Base-by-base conservation (phyloP, 352 stramenopile species). In the Phytophthora ramorum region DNA sequence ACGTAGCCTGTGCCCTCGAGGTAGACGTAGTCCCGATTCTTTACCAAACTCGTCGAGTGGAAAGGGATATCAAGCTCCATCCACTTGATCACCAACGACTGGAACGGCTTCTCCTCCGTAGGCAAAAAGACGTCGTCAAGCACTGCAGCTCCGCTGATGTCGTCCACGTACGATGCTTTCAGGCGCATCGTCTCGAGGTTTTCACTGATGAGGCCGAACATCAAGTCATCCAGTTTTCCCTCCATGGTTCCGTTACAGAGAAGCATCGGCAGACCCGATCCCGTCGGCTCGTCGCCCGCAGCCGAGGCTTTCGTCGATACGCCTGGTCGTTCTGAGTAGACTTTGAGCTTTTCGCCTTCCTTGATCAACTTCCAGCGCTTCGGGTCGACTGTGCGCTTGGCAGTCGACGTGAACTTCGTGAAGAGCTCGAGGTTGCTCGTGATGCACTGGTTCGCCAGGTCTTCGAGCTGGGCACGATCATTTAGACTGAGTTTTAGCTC, bases 1-100 rank as follows among this genome's bases (percentile, higher is more conserved):
- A 71, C 57, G 51, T 86, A 59, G 4, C 78, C 79, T 16, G 74
- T 85, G 24, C 70, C 66, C 51, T 91, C 79, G 41, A 91, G 50
- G 49, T 83, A 78, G 5, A 87, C 76, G 45, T 81, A 82, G 57
- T 91, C 79, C 38, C 77, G 79, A 48, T 85, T 85, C 53, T 78
- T 80, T 9, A 87, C 66, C 16, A 90, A 46, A 37, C 49, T 69
- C 14, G 62, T 71, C 17, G 62, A 68, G 35, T 49, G 38, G 4
- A 79, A 58, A 13, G 66, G 61, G 6, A 75, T 57, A 40, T 75
- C 67, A 2, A 66, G 49, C 32, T 75, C 63, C 63, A 76, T 72
- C 78, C 78, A 86, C 54, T 83, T 80, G 41, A 86, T 37, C 7
- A 79, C 70, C 8, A 78, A 38, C 1, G 75, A 76, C 28, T 74